Conservation (phyloP, 2,329 filamentous ascomycete species). For the Aspergillus clavatus region DNA sequence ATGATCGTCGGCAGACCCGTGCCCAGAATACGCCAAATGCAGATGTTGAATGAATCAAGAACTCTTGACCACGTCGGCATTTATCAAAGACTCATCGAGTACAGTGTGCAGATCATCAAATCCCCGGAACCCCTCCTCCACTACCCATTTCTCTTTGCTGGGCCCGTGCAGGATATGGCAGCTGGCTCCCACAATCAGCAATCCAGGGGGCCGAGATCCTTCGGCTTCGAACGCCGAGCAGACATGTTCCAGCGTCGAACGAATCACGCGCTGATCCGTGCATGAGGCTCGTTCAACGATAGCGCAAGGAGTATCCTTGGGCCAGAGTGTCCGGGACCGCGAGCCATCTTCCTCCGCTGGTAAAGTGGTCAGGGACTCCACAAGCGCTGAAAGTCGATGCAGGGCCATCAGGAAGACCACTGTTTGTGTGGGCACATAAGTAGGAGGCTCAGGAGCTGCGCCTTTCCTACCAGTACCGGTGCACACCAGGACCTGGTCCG, state of each 20-base stretch:
- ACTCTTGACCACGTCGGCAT: slow-evolving; percentile 8
- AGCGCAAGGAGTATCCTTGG: slow-evolving; percentile 74
- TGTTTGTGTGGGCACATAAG: slow-evolving; percentile 70
- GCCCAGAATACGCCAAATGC: background rate
- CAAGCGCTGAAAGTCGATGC: slow-evolving; percentile 71
- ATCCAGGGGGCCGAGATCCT: slow-evolving; percentile 80
- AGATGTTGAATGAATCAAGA: background rate
- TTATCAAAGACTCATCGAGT: slow-evolving; percentile 14
- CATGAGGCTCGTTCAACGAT: slow-evolving; percentile 93
- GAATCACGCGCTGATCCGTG: slow-evolving; percentile 86
- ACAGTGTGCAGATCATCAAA: slow-evolving; percentile 52
- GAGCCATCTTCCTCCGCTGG: slow-evolving; percentile 24
- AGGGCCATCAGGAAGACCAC: slow-evolving; percentile 94
- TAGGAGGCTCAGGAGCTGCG: slow-evolving; percentile 72
- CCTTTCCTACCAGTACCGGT: slow-evolving; percentile 94
- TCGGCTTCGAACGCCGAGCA: slow-evolving; percentile 80
- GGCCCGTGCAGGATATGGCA: slow-evolving; percentile 70
- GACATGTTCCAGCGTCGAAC: slow-evolving; percentile 76
- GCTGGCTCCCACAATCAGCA: slow-evolving; percentile 78
- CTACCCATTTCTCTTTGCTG: slow-evolving; percentile 64
- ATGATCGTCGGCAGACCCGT: slow-evolving; percentile 6
- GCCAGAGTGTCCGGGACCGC: slow-evolving; percentile 52
- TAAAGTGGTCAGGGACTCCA: slow-evolving; percentile 59
- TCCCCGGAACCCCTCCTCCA: slow-evolving; percentile 81
- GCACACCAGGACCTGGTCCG: slow-evolving; percentile 92